Conservation (phyloP, 202 grass and related monocot genomes). For the Zoysia matrella region DNA sequence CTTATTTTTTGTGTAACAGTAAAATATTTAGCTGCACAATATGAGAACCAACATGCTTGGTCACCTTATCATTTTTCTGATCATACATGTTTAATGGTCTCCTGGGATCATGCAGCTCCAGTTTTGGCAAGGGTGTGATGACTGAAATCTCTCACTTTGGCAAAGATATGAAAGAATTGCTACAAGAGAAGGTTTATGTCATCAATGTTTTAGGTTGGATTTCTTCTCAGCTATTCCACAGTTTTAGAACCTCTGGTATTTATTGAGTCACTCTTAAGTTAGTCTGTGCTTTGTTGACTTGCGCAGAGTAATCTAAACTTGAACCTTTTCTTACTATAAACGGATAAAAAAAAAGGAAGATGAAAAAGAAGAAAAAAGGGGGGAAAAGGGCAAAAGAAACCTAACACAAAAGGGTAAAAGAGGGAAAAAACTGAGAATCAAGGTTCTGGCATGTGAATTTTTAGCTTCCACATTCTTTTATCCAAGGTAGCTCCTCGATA, state of each 20-base stretch:
- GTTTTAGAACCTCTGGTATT: conserved; percentile 6
- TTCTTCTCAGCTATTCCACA: conserved; percentile 14
- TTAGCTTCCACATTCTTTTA: no score
- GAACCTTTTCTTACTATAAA: not conserved
- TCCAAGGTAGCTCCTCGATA: no score
- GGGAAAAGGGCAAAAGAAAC: no score
- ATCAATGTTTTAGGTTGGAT: conserved; percentile 78
- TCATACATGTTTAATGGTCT: not conserved
- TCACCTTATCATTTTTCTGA: no score
- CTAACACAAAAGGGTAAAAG: no score
- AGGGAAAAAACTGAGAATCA: no score
- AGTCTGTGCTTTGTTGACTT: conserved; percentile 7
- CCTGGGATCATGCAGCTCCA: conserved; percentile 54
- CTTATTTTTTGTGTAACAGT: not conserved
- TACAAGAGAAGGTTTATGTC: conserved; percentile 79
- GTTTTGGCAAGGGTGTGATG: conserved; percentile 52
- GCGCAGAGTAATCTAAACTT: not conserved
- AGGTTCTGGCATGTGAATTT: no score
- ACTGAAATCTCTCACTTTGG: conserved; percentile 66
- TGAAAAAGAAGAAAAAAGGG: no score
- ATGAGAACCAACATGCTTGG: not conserved
- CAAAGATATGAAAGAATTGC: conserved; percentile 84
- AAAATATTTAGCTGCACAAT: conserved; percentile 22
- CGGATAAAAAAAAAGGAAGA: no score
- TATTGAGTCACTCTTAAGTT: not conserved